Conservation (phyloP, 2,329 filamentous ascomycete genomes). For the Trichoderma gracile region DNA sequence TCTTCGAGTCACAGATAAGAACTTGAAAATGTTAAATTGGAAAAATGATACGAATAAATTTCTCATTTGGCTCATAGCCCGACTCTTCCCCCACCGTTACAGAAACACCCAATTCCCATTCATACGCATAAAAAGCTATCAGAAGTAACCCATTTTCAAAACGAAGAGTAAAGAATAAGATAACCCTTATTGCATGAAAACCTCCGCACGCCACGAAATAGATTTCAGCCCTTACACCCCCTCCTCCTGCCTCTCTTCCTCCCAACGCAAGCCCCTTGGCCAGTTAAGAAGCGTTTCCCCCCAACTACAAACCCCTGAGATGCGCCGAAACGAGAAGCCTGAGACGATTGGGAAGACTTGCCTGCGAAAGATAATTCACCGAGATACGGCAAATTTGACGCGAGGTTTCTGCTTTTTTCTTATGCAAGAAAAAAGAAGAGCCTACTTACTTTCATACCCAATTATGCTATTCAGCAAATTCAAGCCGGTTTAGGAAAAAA, state of each 20-base stretch:
- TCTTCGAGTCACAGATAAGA: too few species aligned
- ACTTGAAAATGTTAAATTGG: too few species aligned
- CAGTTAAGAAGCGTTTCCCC: too few species aligned
- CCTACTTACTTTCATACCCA: not conserved
- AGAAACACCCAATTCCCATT: constrained; percentile 15
- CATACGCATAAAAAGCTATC: constrained; percentile 1
- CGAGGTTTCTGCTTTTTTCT: not conserved
- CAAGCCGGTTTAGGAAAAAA: constrained; percentile 1
- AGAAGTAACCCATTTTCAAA: not conserved
- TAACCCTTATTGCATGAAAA: too few species aligned
- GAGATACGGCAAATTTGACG: not conserved
- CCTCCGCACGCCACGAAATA: too few species aligned
- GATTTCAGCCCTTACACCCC: too few species aligned
- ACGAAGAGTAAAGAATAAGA: constrained; percentile 3
- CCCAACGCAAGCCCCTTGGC: too few species aligned
- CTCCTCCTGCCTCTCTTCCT: too few species aligned
- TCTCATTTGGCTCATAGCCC: constrained; percentile 18
- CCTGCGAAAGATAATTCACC: not conserved
- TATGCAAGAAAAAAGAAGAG: not conserved
- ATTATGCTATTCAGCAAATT: constrained; percentile 11
- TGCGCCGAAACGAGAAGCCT: not conserved
- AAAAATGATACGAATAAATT: not conserved
- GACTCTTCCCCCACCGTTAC: not conserved
- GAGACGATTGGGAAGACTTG: too few species aligned
- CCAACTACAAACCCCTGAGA: not conserved